These are phyloP conservation scores for Farysia itapuensis DNA, from an alignment of 1,284 basidiomycete genomes.

Conservation along the genomic window DNA sequence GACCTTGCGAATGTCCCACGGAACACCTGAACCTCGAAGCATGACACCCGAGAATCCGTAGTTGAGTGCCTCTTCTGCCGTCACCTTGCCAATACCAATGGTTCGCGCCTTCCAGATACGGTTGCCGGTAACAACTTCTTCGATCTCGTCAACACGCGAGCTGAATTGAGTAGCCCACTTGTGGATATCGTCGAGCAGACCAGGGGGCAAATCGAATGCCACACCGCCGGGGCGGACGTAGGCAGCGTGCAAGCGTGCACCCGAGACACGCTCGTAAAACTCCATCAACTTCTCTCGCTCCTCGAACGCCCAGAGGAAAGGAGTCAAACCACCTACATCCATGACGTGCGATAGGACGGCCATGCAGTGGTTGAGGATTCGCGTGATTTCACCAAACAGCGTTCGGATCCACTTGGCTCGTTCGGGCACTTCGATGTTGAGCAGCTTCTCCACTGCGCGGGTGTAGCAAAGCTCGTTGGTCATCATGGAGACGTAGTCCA, in stretches of 20 bases:
- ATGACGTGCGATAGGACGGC: conserved; percentile 81
- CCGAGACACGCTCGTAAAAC: conserved; percentile 98
- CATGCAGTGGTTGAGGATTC: conserved; percentile 96
- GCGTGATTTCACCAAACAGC: conserved; percentile 93
- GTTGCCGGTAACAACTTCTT: conserved; percentile 96
- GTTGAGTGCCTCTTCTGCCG: conserved; percentile 86
- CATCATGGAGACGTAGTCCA: conserved; percentile 96
- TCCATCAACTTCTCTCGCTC: conserved; percentile 99
- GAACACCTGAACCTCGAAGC: conserved; percentile 88
- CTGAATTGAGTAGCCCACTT: conserved; percentile 95
- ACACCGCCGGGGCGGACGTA: conserved; percentile 98
- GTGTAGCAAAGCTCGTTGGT: conserved; percentile 77
- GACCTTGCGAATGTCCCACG: conserved; percentile 90
- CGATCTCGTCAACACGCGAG: conserved; percentile 90
- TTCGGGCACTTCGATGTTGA: conserved; percentile 98
- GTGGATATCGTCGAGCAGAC: conserved; percentile 93
- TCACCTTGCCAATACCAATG: conserved; percentile 85
- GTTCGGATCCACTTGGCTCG: conserved; percentile 99
- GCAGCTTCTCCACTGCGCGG: conserved; percentile 93
- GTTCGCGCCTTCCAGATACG: conserved; percentile 97
- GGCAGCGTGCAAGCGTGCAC: conserved; percentile 94
- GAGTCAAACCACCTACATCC: conserved; percentile 88
- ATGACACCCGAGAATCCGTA: conserved; percentile 97
- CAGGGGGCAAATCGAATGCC: conserved; percentile 94
- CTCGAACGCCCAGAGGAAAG: conserved; percentile 99